Base-by-base conservation (phyloP, 75 land plant genomes). In the Cunninghamia lanceolata region DNA sequence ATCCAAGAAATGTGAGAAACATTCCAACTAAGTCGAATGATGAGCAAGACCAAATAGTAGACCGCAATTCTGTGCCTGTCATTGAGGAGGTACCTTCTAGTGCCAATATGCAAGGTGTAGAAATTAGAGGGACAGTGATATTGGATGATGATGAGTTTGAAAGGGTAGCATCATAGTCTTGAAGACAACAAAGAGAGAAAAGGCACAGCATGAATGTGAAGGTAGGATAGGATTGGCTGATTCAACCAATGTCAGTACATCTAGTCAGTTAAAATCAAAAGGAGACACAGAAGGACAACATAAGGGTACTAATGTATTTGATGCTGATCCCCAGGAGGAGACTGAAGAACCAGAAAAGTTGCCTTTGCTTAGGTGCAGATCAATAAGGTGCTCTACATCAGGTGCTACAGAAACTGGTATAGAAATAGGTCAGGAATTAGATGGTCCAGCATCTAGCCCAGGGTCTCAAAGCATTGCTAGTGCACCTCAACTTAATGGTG, bases 21-120 rank as follows among this genome's bases (percentile, higher is more conserved):
- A 90, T 96, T 13, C 96, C 95, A 9, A 92, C 95, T 50, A 95
- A 96, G n/a, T 87, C 93, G 15, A 97, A 86, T 71, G 97, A 96
- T 87, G 89, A 88, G 3, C 71, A 74, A 81, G 54, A 17, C 15
- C 54, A 82, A 88, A 83, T 88, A 53, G 80, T 50, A 79, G 86
- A 70, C 4, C 85, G 84, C 75, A 84, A 85, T 4, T 1, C 56
- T 77, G 83, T 83, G 54, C 92, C 93, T 52, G 84, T 79, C 35
- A 91, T 92, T 89, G 94, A 89, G 85, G 94, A 90, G 45, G 89
- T 94, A 4, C 84, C 93, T 84, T 94, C 81, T 70, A 83, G 77
- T 78, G 84, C 71, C n/a, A n/a, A 85, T 84, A 85, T 39, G 35
- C 89, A 88, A 86, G 91, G 87, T 10, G 86, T 88, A 53, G 91